These are phyloP conservation scores for Botrytis deweyae DNA, from an alignment of 2,329 filamentous ascomycete genomes.

Conservation along the genomic window DNA sequence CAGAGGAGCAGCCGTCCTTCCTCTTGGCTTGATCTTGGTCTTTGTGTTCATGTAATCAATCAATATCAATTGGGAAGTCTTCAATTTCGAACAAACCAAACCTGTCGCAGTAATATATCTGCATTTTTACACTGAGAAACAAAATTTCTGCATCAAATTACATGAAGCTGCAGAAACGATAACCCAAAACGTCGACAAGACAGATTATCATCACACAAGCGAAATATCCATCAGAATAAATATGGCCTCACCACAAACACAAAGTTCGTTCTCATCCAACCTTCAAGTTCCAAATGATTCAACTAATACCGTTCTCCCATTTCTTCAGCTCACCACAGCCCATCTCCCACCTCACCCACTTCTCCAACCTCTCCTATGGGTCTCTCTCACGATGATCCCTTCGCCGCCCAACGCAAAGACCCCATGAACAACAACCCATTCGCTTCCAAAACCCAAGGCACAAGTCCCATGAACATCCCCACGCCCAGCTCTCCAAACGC, in stretches of 20 bases:
- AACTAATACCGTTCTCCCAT: not conserved
- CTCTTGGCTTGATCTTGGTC: conserved; percentile 10
- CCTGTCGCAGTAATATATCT: not conserved
- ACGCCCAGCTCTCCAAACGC: not conserved
- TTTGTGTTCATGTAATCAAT: conserved; percentile 16
- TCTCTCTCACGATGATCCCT: conserved; percentile 9
- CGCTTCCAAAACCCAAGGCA: not conserved
- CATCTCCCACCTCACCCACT: conserved; percentile 6
- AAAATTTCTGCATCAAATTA: not conserved
- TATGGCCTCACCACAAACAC: conserved; percentile 18
- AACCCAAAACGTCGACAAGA: not conserved
- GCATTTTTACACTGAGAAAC: not conserved
- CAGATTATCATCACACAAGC: not conserved
- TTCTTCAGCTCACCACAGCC: not conserved
- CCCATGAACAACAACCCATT: not conserved
- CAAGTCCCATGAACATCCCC: conserved; percentile 2
- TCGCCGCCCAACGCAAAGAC: conserved; percentile 16
- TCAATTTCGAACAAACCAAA: not conserved
- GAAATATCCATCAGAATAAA: not conserved
- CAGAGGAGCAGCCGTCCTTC: conserved; percentile 5
- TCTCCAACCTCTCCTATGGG: not conserved
- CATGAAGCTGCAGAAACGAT: conserved; percentile 9
- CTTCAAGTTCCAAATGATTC: not conserved
- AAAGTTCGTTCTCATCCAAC: conserved; percentile 2
- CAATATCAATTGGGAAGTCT: not conserved